A percentile compares a stretch with the other conserved stretches of the same genome.
Evolutionary conservation across 31 red algal species (phyloP).

Genomic region (Odonthalia washingtoniensis): DNA sequence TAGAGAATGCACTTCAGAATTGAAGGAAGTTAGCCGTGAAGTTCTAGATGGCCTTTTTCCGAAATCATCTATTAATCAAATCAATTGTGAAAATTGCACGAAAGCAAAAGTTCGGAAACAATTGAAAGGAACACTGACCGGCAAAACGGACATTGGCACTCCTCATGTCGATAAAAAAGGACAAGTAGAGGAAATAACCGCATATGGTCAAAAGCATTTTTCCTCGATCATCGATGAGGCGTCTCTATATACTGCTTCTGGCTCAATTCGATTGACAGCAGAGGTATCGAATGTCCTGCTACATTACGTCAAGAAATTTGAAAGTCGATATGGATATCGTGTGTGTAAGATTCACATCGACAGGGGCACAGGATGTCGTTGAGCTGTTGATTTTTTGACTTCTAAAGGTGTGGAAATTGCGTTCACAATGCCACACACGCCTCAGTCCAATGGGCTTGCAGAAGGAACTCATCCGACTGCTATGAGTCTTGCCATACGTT

Average conservation of each 20-base stretch:
- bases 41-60: background rate
- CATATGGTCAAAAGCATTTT: constrained; percentile 17
- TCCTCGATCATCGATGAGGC: constrained; percentile 45
- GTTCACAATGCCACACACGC: constrained; percentile 1
- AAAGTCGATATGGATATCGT: background rate
- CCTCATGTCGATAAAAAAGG: constrained; percentile 39
- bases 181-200: background rate
- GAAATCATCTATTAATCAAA: background rate
- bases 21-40: background rate
- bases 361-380: constrained; percentile 25
- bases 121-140: constrained; percentile 43
- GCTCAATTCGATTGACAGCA: constrained; percentile 6
- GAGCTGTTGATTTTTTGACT: background rate
- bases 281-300: constrained; percentile 27
- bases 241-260: background rate
- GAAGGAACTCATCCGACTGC: constrained; percentile 34
- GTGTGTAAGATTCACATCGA: constrained; percentile 1
- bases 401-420: constrained; percentile 1
- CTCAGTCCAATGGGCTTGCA: constrained; percentile 33
- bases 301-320: background rate
- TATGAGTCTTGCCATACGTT: background rate
- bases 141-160: constrained; percentile 1
- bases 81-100: constrained; percentile 29
- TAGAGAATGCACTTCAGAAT: background rate
- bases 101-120: constrained; percentile 31